Evolutionary conservation across 441 rosid species (phyloP).

Genomic region (Macaranga tanarius): DNA sequence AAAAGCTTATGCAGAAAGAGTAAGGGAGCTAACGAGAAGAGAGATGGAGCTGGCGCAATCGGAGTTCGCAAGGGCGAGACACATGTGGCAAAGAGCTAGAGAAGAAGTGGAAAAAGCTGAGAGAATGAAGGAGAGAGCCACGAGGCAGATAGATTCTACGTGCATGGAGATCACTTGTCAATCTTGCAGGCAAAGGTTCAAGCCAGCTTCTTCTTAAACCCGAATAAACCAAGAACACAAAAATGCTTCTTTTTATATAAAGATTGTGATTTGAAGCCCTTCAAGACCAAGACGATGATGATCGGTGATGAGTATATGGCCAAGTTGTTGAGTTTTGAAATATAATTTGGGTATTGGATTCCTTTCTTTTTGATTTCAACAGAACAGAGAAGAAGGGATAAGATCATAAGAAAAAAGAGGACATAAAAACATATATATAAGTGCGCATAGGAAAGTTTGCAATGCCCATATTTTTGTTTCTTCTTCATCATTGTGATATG

Average conservation of each 20-base stretch:
- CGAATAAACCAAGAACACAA: not conserved
- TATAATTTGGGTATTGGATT: slow-evolving; percentile 34
- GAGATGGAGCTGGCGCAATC: slow-evolving; percentile 95
- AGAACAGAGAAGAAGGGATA: slow-evolving; percentile 17
- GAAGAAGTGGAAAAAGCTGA: slow-evolving; percentile 83
- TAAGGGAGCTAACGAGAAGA: slow-evolving; percentile 77
- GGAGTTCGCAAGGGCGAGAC: slow-evolving; percentile 78
- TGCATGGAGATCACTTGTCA: slow-evolving; percentile 98
- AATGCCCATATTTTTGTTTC: slow-evolving; percentile 23
- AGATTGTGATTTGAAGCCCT: not conserved
- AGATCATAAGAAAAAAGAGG: not conserved
- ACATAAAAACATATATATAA: not conserved
- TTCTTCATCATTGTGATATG: slow-evolving; percentile 14
- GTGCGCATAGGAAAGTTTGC: slow-evolving; percentile 13
- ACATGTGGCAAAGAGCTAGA: slow-evolving; percentile 81
- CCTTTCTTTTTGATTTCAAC: slow-evolving; percentile 18
- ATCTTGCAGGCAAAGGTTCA: slow-evolving; percentile 90
- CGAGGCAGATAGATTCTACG: slow-evolving; percentile 59
- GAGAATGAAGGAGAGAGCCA: slow-evolving; percentile 72
- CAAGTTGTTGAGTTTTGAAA: slow-evolving; percentile 27
- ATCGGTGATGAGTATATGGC: not conserved
- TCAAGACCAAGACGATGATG: not conserved
- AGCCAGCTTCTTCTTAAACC: slow-evolving; percentile 33
- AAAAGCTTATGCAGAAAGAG: slow-evolving; percentile 89
- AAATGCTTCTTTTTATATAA: too few relatives aligned